Percentiles rank a stretch among this genome's conserved stretches.
Conservation (phyloP, 2,329 filamentous ascomycete genomes). For the Lachnellula suecica region DNA sequence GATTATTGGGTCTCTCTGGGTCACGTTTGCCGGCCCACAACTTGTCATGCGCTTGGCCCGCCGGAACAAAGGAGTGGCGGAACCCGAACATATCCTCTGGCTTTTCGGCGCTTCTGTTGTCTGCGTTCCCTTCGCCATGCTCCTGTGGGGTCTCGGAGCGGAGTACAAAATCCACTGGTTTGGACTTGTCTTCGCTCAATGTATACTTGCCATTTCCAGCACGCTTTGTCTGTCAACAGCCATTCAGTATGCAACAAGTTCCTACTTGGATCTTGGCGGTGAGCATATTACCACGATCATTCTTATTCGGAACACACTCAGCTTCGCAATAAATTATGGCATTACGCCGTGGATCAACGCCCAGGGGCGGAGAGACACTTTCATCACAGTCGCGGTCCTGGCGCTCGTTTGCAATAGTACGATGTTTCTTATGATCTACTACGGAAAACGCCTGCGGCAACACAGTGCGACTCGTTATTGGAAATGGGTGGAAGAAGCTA, state of each 20-base stretch:
- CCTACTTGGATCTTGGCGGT: conserved; percentile 33
- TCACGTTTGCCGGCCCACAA: conserved; percentile 8
- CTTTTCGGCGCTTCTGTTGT: conserved; percentile 33
- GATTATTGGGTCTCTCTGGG: neutral
- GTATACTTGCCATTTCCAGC: conserved; percentile 36
- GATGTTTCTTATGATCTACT: conserved; percentile 23
- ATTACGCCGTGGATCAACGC: conserved; percentile 41
- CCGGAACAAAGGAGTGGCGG: conserved; percentile 36
- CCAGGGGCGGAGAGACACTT: conserved; percentile 41
- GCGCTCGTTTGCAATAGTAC: conserved; percentile 15
- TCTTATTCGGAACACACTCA: conserved; percentile 43
- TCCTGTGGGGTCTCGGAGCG: conserved; percentile 50
- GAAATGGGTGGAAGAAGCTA: conserved; percentile 19
- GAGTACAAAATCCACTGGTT: conserved; percentile 41
- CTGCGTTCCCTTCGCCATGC: conserved; percentile 40
- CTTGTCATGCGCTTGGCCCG: conserved; percentile 35
- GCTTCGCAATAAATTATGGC: conserved; percentile 48
- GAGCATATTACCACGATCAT: conserved; percentile 49
- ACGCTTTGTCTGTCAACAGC: neutral
- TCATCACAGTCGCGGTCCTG: conserved; percentile 38
- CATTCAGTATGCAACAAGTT: neutral
- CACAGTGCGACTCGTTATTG: conserved; percentile 20
- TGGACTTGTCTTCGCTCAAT: conserved; percentile 45
- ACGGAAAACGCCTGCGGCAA: conserved; percentile 19
- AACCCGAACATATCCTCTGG: conserved; percentile 28